phyloP scores from a whole-genome alignment of 2,329 filamentous ascomycete species.

The Aspergillus sp. region DNA sequence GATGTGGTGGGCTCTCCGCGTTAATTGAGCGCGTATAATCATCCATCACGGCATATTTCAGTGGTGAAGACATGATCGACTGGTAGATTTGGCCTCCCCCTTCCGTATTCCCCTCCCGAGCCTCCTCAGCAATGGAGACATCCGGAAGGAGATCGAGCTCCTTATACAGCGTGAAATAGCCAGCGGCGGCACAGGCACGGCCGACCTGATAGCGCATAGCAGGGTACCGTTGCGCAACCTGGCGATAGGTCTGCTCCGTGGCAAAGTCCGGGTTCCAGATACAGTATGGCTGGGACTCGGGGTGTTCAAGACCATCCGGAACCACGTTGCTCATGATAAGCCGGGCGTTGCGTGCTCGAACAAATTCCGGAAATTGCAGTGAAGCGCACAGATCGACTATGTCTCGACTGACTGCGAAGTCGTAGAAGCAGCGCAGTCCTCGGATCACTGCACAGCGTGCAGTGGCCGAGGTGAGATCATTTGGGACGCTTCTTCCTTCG shows the following conservation, averaged over 20 bases:
- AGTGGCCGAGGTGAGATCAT: neutral
- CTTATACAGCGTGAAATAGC: constrained; percentile 18
- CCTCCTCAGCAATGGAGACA: constrained; percentile 21
- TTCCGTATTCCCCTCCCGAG: constrained; percentile 7
- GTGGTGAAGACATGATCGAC: constrained; percentile 8
- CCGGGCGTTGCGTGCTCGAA: constrained; percentile 14
- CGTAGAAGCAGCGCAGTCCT: constrained; percentile 6
- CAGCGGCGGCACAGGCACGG: constrained; percentile 20
- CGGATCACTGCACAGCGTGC: constrained; percentile 4
- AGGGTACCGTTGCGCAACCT: constrained; percentile 32
- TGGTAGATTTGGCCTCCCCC: constrained; percentile 13
- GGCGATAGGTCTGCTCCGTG: constrained; percentile 36
- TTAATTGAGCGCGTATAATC: constrained; percentile 16
- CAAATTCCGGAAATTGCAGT: constrained; percentile 11
- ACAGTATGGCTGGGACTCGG: constrained; percentile 38
- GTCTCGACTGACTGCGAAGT: neutral
- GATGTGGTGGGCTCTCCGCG: constrained; percentile 5
- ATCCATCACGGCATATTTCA: constrained; percentile 17
- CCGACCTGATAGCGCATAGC: constrained; percentile 27
- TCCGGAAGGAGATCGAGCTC: constrained; percentile 20
- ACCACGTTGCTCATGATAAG: constrained; percentile 24
- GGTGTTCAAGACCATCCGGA: constrained; percentile 21
- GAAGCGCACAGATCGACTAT: constrained; percentile 1
- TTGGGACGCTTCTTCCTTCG: neutral
- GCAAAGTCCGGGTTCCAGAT: constrained; percentile 44